Base-by-base conservation (phyloP, 2,329 filamentous ascomycete genomes). In the Fusarium equiseti region DNA sequence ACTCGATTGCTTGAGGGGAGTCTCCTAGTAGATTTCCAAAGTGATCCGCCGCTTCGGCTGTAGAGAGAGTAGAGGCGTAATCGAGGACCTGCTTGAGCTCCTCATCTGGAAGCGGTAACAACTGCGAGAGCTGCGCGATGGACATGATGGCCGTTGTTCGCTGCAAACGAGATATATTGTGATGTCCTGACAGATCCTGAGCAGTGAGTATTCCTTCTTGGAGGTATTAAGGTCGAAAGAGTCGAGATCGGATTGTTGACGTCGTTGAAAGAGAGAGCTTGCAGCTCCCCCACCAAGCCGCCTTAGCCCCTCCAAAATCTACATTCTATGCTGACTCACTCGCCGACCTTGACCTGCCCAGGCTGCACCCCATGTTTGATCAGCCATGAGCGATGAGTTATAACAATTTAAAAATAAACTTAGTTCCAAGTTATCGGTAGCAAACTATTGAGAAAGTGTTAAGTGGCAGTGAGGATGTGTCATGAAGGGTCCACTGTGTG, bases 11-110 rank as follows among this genome's bases (percentile, higher is more conserved):
- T 73, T 92, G 90, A 3, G 94, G 89, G 9, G 92, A 94, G 79
- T 97, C 94, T 52, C 95, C 96, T 0, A 99, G 87, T 56, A 99
- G 84, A 77, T 96, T 94, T 79, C 90, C 92, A 66, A 99, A 91
- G 80, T 98, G 94, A 44, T 94, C 90, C 53, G 90, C 94, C 16
- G 93, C 92, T 70, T 91, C 92, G 54, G 89, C 82, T 77, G 92
- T 94, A 22, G 94, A 90, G 11, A 98, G 86, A 1, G 90, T 91
- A 38, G 89, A 84, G 4, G 93, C 90, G 79, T 98, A 98, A 50
- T 93, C 89, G 71, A 98, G 85, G 45, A 98, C 88, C 77, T 98
- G 93, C 76, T 90, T 89, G 32, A 98, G 85, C 43, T 95, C 94
- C 15, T 92, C 90, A 38, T 97, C 90, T 38, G 97, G 94, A 13